A percentile compares a stretch with the other conserved stretches of the same genome.
These are phyloP conservation scores for Fusarium mexicanum DNA, from an alignment of 2,329 filamentous ascomycete genomes.

Conservation along the genomic window DNA sequence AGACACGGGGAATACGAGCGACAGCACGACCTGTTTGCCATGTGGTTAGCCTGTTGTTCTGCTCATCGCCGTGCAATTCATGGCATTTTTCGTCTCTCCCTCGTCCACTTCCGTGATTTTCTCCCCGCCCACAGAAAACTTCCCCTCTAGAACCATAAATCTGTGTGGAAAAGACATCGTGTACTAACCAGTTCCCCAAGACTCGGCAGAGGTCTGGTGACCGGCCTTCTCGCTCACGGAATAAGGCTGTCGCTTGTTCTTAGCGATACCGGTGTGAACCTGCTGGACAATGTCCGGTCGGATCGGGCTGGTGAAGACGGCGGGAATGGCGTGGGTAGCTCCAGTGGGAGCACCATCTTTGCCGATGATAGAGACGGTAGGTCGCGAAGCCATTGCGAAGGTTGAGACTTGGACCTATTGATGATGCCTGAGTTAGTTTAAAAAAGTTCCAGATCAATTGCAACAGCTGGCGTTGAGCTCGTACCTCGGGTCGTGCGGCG, in stretches of 20 bases:
- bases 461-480: conserved; percentile 31
- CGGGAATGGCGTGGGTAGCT: conserved; percentile 89
- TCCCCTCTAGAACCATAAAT: conserved; percentile 16
- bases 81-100: neutral
- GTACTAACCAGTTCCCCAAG: conserved; percentile 96
- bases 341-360: conserved; percentile 94
- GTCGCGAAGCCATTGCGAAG: conserved; percentile 88
- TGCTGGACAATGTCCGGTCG: conserved; percentile 99
- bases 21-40: conserved; percentile 84
- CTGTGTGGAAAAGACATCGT: conserved; percentile 1
- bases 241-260: conserved; percentile 99
- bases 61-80: neutral
- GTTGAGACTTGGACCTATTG: conserved; percentile 51
- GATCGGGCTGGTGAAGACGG: conserved; percentile 97
- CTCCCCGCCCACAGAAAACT: conserved; percentile 31
- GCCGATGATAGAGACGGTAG: conserved; percentile 96
- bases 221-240: conserved; percentile 99
- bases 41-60: conserved; percentile 37
- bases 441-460: conserved; percentile 5
- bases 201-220: conserved; percentile 99
- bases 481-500: conserved; percentile 55
- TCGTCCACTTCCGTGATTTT: neutral
- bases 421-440: conserved; percentile 34
- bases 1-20: conserved; percentile 99
- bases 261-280: conserved; percentile 98